Base-by-base conservation (phyloP, 139 green algal species). In the Chlamydomonas applanata region DNA sequence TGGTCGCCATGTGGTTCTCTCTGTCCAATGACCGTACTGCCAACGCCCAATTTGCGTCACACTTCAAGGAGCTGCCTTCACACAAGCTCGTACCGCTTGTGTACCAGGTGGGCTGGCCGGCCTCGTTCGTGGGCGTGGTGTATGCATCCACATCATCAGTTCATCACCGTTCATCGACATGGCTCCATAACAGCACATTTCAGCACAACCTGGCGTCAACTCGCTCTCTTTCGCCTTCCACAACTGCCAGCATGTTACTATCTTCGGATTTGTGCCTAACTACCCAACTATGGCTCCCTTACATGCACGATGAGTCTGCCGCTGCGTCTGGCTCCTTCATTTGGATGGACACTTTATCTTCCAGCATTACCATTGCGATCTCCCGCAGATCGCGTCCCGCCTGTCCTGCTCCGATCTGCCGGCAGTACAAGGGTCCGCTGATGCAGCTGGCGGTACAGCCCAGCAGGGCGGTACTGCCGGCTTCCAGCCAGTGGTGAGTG, bases 61-160 rank as follows among this genome's bases (percentile, higher is more conserved):
- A 69, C 22, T 75, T 94, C 16, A n/a, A 60, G 13, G n/a, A 81
- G 52, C 81, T 90, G 11, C 90, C 94, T 11, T 90, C 87, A 34
- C 72, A 88, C 82, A 98, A 98, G 82, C 94, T 98, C 78, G 79
- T 98, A 54, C 89, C 90, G 1, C 85, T 98, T 14, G 81, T 93
- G 29, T 97, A 98, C 83, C 94, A 98, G 82, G 86, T 97, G 24
- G 90, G 83, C 7, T 11, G 11, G 7, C 40, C 40, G 11, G 7
- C 7, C 40, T 49, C 7, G 7, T 49, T 19, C 40, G 11, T 49
- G 7, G 11, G 7, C 11, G 7, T 49, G 40, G 7, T 49, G 7
- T 49, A 19, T 49, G 7, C 11, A 19, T 49, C 40, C 40, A 49
- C 40, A 11, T 49, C 11, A 19, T 49, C 40, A 49, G 7, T 49